Conservation (phyloP, 1,139 yeast species). For the Suhomyces coccinellae region DNA sequence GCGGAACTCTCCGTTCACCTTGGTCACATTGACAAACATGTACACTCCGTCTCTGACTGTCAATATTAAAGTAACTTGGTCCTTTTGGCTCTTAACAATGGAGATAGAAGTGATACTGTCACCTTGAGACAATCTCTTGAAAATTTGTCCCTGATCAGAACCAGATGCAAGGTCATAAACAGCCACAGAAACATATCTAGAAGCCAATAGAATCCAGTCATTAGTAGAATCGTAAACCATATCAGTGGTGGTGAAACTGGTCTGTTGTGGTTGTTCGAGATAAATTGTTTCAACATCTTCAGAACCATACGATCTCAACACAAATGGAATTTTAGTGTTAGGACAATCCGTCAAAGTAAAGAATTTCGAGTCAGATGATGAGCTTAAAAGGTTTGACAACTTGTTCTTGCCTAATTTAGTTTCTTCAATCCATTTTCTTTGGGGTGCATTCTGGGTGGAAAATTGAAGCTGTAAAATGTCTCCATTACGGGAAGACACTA, state of each 20-base stretch:
- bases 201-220: conserved; percentile 59
- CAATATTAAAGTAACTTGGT: conserved; percentile 31
- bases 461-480: conserved; percentile 49
- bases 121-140: conserved; percentile 63
- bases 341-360: conserved; percentile 63
- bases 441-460: conserved; percentile 19
- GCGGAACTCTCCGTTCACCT: conserved; percentile 12
- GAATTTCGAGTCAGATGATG: conserved; percentile 22
- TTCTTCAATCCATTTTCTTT: conserved; percentile 25
- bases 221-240: conserved; percentile 42
- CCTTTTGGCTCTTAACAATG: conserved; percentile 27
- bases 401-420: conserved; percentile 36
- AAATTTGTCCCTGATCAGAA: conserved; percentile 28
- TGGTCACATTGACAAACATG: conserved; percentile 31
- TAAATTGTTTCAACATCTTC: conserved; percentile 17
- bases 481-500: conserved; percentile 57
- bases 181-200: conserved; percentile 68
- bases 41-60: conserved; percentile 71
- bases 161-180: conserved; percentile 39
- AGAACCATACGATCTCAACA: conserved; percentile 41
- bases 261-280: conserved; percentile 41
- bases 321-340: conserved; percentile 58
- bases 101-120: conserved; percentile 69
- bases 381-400: conserved; percentile 52
- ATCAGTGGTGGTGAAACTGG: conserved; percentile 60